Conservation (phyloP, 768 basidiomycete species). For the Tylopilus balloui region DNA sequence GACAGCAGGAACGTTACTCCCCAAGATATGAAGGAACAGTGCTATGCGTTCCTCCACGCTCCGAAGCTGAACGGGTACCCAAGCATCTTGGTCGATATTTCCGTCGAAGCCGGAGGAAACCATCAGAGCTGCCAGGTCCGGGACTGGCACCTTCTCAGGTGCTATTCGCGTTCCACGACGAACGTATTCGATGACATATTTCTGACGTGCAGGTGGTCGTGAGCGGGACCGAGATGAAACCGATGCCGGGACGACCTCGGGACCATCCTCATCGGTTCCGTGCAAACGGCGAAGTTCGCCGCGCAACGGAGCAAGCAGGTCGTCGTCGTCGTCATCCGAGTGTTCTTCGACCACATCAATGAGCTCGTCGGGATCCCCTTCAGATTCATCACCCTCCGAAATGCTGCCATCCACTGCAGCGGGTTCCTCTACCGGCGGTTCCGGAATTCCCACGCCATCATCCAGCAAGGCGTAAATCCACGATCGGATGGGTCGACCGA, state of each 20-base stretch:
- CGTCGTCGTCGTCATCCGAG: conserved; percentile 41
- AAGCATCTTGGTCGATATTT: conserved; percentile 20
- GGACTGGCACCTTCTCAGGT: conserved; percentile 52
- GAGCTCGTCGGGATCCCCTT: conserved; percentile 54
- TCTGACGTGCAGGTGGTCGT: conserved; percentile 15
- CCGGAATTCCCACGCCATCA: conserved; percentile 59
- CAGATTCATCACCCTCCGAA: conserved; percentile 30
- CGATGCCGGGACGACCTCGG: conserved; percentile 27
- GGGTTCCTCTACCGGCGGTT: conserved; percentile 18
- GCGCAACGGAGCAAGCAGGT: conserved; percentile 65
- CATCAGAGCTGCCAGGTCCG: conserved; percentile 45
- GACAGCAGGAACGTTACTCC: conserved; percentile 49
- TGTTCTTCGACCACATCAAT: conserved; percentile 66
- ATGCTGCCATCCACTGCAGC: conserved; percentile 19
- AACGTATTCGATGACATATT: conserved; percentile 50
- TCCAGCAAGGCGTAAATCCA: conserved; percentile 70
- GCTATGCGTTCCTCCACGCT: conserved; percentile 48
- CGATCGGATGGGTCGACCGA: conserved; percentile 57
- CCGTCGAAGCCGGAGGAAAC: conserved; percentile 32
- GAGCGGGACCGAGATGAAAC: conserved; percentile 33
- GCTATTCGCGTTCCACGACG: conserved; percentile 66
- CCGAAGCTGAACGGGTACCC: conserved; percentile 45
- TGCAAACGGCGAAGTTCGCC: conserved; percentile 62
- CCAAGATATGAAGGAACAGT: conserved; percentile 51
- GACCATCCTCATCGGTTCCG: conserved; percentile 33